These are phyloP conservation scores for Schizophyllum commune DNA, from an alignment of 1,284 basidiomycete species.

Conservation along the genomic window DNA sequence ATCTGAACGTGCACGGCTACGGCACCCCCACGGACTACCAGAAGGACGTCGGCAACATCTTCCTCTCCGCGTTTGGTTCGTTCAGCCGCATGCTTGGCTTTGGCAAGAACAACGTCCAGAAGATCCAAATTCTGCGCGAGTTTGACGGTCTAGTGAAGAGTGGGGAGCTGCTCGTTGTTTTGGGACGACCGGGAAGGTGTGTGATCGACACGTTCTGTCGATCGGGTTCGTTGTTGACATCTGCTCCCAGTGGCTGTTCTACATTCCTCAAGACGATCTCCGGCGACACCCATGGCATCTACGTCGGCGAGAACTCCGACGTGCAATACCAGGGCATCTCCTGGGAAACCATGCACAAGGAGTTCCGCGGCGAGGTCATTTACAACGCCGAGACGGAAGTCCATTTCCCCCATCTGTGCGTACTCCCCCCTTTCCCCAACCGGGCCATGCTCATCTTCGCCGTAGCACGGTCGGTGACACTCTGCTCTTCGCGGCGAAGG, in stretches of 20 bases:
- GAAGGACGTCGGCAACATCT: slow-evolving; percentile 35
- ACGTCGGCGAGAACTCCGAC: slow-evolving; percentile 42
- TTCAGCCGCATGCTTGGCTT: slow-evolving; percentile 22
- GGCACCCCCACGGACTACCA: slow-evolving; percentile 37
- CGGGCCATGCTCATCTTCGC: background rate
- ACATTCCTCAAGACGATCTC: slow-evolving; percentile 70
- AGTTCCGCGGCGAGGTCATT: slow-evolving; percentile 59
- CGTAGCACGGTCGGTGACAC: slow-evolving; percentile 55
- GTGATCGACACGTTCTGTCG: slow-evolving; percentile 3
- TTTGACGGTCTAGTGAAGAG: slow-evolving; percentile 26
- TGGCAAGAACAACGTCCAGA: slow-evolving; percentile 26
- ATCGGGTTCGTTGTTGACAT: background rate
- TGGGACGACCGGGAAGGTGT: slow-evolving; percentile 38
- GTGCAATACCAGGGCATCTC: slow-evolving; percentile 63
- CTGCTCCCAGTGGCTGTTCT: slow-evolving; percentile 43
- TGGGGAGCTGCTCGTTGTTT: slow-evolving; percentile 47
- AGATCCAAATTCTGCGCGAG: slow-evolving; percentile 35
- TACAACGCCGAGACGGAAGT: slow-evolving; percentile 70
- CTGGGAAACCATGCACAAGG: slow-evolving; percentile 40
- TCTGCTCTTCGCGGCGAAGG: slow-evolving; percentile 54
- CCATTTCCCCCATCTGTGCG: slow-evolving; percentile 54
- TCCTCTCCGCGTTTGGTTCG: slow-evolving; percentile 22
- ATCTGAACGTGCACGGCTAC: slow-evolving; percentile 35
- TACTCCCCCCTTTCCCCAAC: background rate
- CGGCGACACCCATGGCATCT: slow-evolving; percentile 56